Evolutionary conservation across 768 basidiomycete species (phyloP), one percentile per base, ranked within the genome.

Genomic region (Dacryopinax primogenitus): DNA sequence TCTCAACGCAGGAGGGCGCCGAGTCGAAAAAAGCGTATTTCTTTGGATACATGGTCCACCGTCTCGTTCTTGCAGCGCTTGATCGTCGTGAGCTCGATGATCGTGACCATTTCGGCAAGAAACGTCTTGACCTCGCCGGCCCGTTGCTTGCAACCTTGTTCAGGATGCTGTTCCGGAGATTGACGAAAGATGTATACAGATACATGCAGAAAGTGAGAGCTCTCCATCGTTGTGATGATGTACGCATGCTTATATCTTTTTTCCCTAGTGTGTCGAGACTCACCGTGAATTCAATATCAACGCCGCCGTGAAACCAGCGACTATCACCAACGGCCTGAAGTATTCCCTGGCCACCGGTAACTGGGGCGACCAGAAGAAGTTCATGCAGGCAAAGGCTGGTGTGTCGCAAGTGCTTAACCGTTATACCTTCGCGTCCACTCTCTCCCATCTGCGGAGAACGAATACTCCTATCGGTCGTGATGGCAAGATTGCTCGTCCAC

Each of bases 31-130:
- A 99, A 75, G 96, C 96, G 1, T 98, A 93, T 76, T 99, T 98
- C 82, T 92, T 98, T 68, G 96, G 96, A 11, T 98, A 98, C 76
- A 99, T 99, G 95, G 92, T 97, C 33, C 95, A 98, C 76, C 87
- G 96, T 67, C 81, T 99, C 30, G 78, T 97, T 0, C 83, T 96
- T 21, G 96, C 96, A 26, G 93, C 93, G 13, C 76, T 99, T 70
- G 94, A 97, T 73, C 82, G 96, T 47, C 82, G 96, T 70, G 96
- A 99, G 71, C 80, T 99, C 28, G 96, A 99, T 73, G 96, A 99
- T 77, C 91, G 96, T 78, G 96, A 99, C 77, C 96, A 99, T 76
- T 98, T 98, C 70, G 96, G 96, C 63, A 97, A 97, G 77, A 99
- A 99, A 77, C 85, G 96, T 34, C 79, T 98, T 67, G 96, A 99